Evolutionary conservation across 108 stramenopile genomes (phyloP), one percentile per base, ranked within the genome.

Genomic region (Fragilariopsis cylindrus): DNA sequence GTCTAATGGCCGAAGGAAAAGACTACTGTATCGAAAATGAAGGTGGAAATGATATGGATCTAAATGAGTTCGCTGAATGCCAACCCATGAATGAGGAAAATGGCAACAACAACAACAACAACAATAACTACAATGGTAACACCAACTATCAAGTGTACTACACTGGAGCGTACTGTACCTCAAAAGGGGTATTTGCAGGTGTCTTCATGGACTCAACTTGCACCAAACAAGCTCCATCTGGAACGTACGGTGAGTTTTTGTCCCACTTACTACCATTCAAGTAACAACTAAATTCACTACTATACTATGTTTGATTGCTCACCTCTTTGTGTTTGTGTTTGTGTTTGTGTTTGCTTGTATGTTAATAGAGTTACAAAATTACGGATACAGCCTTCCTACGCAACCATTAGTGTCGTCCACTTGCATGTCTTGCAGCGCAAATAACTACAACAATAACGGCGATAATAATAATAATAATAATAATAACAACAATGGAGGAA

Each of bases 101-200:
- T 30, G 73, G 70, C 55, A 54, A 71, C 43, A 66, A 79, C 71
- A 73, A 79, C 62, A 79, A 81, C 68, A 76, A 83, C 71, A 66
- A 82, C 72, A 81, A 85, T 81, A 72, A 90, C 75, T 50, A 79
- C 71, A 76, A 84, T 74, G 71, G 71, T 21, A 75, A 78, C 66
- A 77, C 73, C 7, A 56, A 67, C 45, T 80, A 81, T 50, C 81
- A 82, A 50, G 62, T 77, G n/a, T 87, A 88, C 79, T 89, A 76
- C 74, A 78, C 87, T 49, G 92, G 92, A 60, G 87, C 92, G 48
- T 87, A 89, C 79, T 92, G 92, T 66, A 85, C 84, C 18, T 50
- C 75, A 48, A 74, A 83, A 39, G 89, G 88, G 30, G 84, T 92
- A 52, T 81, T 79, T 66, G 79, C 90, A 19, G 92, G 85, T 42